phyloP scores from a whole-genome alignment of 2,329 filamentous ascomycete genomes.

The Neonectria neomacrospora region DNA sequence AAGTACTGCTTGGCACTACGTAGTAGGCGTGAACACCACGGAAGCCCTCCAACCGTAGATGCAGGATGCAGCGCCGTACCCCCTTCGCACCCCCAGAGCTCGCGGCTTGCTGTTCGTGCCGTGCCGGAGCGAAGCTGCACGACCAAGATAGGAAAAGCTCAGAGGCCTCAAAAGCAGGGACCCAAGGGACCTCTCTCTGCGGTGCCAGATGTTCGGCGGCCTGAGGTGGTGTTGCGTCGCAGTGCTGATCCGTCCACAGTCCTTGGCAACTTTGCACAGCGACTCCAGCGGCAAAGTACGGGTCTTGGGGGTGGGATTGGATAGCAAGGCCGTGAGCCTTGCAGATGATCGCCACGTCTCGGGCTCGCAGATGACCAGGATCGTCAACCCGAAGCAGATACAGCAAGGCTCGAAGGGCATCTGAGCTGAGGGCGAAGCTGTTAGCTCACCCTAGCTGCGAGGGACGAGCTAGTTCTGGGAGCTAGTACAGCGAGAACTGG shows the following conservation, averaged over 20 bases:
- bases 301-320: conserved; percentile 23
- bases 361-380: conserved; percentile 22
- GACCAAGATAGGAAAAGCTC: conserved; percentile 6
- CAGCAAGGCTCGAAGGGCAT: conserved; percentile 4
- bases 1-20: conserved; percentile 24
- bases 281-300: conserved; percentile 36
- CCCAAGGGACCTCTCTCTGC: background rate
- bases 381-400: conserved; percentile 9
- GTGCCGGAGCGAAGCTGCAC: conserved; percentile 28
- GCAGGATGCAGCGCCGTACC: background rate
- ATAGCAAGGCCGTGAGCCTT: background rate
- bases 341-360: no score
- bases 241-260: conserved; percentile 10
- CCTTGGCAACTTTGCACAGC: conserved; percentile 9
- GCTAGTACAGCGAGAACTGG: conserved; percentile 28
- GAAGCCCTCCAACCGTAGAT: conserved; percentile 29
- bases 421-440: conserved; percentile 10
- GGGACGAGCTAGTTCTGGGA: conserved; percentile 31
- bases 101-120: conserved; percentile 23
- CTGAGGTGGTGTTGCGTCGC: conserved; percentile 28
- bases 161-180: conserved; percentile 14
- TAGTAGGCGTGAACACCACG: conserved; percentile 20
- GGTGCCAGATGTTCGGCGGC: conserved; percentile 5
- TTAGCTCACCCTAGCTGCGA: conserved; percentile 28
- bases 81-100: conserved; percentile 28